Evolutionary conservation across 345 rosid species (phyloP), one percentile per base, ranked within the genome.

Genomic region (Citrus glauca): DNA sequence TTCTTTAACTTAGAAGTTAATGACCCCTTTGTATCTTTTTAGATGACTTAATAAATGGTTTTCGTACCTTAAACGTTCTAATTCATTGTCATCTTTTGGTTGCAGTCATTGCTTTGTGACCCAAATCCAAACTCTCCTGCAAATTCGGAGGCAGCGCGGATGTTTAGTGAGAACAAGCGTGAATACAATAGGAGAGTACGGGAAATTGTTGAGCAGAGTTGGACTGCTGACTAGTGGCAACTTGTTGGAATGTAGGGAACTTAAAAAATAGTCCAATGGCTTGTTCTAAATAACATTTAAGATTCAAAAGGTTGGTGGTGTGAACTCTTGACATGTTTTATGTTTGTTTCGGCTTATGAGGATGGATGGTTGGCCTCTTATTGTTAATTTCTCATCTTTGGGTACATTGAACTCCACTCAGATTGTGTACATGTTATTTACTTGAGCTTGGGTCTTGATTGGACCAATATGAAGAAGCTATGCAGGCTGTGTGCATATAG

Each of bases 101-200:
- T 78, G 73, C 91, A 95, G 99, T 95, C 99, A 3, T 80, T 95
- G 85, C 97, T 95, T 22, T 93, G 98, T 72, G 99, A 95, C 50
- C 99, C 99, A 48, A 95, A 93, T 82, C 97, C 99, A 7, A 93
- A 92, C 80, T 95, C 99, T 24, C 99, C 99, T 33, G 98, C 99
- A 42, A 95, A 95, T 81, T 95, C 99, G 25, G 99, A 95, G 88
- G 99, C 99, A 74, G 99, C 98, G 24, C 82, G 99, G 69, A 92
- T 95, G 99, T 95, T 92, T 76, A 93, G 97, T 2, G 97, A 92
- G 86, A 93, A 91, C 86, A 93, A 92, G 83, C 97, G 98, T 0
- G 97, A 95, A 72, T 93, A 95, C 92, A 95, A 95, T 81, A 82
- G 97, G 84, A 87, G 94, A 84, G 93, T 94, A 33, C 89, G 96